Conservation (phyloP, 495 filamentous ascomycete genomes). For the Evernia prunastri region DNA sequence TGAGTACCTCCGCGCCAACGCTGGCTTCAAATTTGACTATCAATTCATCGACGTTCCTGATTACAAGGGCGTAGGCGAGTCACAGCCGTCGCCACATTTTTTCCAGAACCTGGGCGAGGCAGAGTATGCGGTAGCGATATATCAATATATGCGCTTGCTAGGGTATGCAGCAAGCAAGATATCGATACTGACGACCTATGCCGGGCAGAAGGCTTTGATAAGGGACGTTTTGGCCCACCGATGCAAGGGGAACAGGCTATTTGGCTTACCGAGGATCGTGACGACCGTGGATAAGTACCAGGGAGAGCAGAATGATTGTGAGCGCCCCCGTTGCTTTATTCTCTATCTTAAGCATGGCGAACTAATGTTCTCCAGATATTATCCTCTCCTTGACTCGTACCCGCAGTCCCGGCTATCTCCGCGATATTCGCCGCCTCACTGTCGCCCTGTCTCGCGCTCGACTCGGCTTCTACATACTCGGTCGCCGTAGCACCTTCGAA, state of each 20-base stretch:
- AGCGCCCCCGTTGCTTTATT: conserved; percentile 30
- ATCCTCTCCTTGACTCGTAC: conserved; percentile 90
- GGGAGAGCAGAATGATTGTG: conserved; percentile 87
- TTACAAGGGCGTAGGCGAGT: conserved; percentile 86
- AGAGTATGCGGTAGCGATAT: conserved; percentile 92
- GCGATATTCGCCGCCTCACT: conserved; percentile 87
- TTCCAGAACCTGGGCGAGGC: conserved; percentile 96
- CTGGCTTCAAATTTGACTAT: conserved; percentile 88
- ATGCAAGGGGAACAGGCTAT: conserved; percentile 74
- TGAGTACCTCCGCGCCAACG: conserved; percentile 79
- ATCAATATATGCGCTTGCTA: conserved; percentile 94
- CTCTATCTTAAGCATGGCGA: background rate
- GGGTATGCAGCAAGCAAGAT: conserved; percentile 92
- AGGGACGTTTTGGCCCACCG: conserved; percentile 81
- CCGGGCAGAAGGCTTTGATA: conserved; percentile 88
- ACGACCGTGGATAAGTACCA: conserved; percentile 98
- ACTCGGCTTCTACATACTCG: conserved; percentile 87
- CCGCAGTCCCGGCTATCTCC: conserved; percentile 82
- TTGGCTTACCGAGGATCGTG: conserved; percentile 84
- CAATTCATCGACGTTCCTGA: conserved; percentile 96
- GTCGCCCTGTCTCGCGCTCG: conserved; percentile 94
- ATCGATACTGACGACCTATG: conserved; percentile 87
- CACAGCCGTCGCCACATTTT: conserved; percentile 90
- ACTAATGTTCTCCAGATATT: conserved; percentile 42
- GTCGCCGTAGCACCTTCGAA: conserved; percentile 83